Conservation (phyloP, 306 rosid genomes). For the Fagus sylvatica region DNA sequence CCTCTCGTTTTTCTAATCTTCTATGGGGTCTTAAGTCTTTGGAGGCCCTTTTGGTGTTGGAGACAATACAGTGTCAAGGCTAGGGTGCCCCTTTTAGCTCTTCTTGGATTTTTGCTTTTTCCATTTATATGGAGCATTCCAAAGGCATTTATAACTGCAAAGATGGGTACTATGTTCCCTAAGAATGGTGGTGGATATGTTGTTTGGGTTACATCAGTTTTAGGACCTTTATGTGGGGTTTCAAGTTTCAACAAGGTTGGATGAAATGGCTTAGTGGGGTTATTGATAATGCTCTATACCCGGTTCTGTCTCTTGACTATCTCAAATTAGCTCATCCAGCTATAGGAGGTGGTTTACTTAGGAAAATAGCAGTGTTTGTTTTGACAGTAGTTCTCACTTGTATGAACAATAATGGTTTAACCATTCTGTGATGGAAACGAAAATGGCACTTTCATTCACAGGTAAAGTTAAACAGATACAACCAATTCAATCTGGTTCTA, state of each 20-base stretch:
- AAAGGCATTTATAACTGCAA: conserved; percentile 68
- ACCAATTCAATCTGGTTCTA: too few species aligned
- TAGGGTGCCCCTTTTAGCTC: conserved; percentile 60
- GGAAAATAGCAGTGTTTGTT: conserved; percentile 38
- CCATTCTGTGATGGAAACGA: conserved; percentile 53
- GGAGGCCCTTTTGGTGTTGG: conserved; percentile 76
- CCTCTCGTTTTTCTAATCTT: conserved; percentile 60
- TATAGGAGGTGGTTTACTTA: conserved; percentile 49
- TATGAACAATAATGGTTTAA: conserved; percentile 63
- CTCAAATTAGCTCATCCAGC: conserved; percentile 56
- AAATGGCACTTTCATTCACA: too few species aligned
- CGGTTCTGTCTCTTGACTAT: conserved; percentile 61
- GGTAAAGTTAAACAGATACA: too few species aligned
- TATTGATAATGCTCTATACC: conserved; percentile 67
- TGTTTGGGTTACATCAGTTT: conserved; percentile 69
- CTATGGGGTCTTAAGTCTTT: conserved; percentile 46
- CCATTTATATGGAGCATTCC: conserved; percentile 69
- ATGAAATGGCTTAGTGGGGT: conserved; percentile 77
- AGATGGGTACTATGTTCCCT: conserved; percentile 69
- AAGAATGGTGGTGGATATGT: conserved; percentile 65
- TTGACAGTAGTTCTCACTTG: conserved; percentile 54
- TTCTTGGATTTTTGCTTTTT: conserved; percentile 52
- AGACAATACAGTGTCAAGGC: conserved; percentile 48
- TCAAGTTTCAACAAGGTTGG: conserved; percentile 60
- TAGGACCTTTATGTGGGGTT: conserved; percentile 61